phyloP scores from a whole-genome alignment of 2,329 filamentous ascomycete genomes.

The Ophiostoma piceae region DNA sequence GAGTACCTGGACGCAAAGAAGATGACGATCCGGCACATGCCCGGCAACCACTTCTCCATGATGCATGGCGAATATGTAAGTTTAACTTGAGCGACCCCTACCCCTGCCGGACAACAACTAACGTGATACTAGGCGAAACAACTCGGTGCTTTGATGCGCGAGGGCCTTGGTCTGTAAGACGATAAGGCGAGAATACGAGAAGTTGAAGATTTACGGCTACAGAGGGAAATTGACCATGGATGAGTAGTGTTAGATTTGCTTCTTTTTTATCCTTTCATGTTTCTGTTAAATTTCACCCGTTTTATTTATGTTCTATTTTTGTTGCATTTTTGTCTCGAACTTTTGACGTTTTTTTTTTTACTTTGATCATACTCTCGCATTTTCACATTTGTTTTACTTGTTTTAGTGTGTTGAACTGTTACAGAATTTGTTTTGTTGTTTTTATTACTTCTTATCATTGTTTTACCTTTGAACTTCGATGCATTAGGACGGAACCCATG shows the following conservation, averaged over 20 bases:
- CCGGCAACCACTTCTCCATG: slow-evolving; percentile 71
- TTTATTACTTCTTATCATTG: not conserved
- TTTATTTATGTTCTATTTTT: not conserved
- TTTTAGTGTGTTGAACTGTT: not conserved
- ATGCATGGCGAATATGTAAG: slow-evolving; percentile 54
- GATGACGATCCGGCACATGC: slow-evolving; percentile 62
- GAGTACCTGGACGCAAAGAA: slow-evolving; percentile 57
- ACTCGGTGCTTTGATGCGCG: slow-evolving; percentile 35
- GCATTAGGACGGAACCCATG: not conserved
- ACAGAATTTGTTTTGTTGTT: not conserved
- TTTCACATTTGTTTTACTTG: not conserved
- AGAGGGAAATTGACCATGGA: not conserved
- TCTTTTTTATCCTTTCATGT: not conserved
- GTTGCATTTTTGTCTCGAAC: not conserved
- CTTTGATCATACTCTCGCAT: not conserved
- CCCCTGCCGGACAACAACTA: slow-evolving; percentile 22
- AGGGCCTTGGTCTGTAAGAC: slow-evolving; percentile 32
- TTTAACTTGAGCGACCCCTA: not conserved
- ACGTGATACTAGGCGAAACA: slow-evolving; percentile 35
- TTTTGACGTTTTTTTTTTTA: not conserved
- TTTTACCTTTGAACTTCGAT: not conserved
- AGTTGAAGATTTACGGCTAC: not conserved
- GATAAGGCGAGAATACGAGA: slow-evolving; percentile 5
- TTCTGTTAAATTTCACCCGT: not conserved
- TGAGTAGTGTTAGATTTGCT: not conserved